Evolutionary conservation across 2,329 filamentous ascomycete species (phyloP).

Genomic region (Curvularia sp.): DNA sequence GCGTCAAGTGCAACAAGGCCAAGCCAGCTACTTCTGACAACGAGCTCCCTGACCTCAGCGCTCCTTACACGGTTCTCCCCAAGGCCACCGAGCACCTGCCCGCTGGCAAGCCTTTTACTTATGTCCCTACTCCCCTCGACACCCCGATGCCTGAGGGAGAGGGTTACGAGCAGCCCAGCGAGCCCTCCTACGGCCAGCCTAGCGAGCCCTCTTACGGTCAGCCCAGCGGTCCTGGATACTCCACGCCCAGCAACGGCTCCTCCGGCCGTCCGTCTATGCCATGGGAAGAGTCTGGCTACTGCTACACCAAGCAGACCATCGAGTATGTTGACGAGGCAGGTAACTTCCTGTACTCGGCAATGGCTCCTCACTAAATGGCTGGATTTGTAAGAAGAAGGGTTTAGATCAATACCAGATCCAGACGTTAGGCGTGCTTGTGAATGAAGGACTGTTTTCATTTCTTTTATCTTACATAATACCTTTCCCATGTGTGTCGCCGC

Average conservation of each 20-base stretch:
- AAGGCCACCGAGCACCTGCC: conserved; percentile 38
- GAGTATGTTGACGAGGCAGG: conserved; percentile 45
- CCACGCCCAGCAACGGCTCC: conserved; percentile 22
- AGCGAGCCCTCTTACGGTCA: background rate
- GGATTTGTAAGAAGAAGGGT: background rate
- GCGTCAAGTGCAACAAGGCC: conserved; percentile 41
- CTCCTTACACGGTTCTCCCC: conserved; percentile 37
- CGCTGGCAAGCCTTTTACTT: conserved; percentile 41
- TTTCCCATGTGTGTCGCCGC: conserved; percentile 16
- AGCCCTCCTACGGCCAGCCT: conserved; percentile 1
- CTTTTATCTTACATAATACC: conserved; percentile 16
- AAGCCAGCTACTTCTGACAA: conserved; percentile 33
- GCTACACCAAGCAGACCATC: conserved; percentile 40
- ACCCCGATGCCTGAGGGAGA: conserved; percentile 23
- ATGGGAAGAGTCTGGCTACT: conserved; percentile 43
- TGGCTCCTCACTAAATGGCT: conserved; percentile 6
- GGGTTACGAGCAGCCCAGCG: conserved; percentile 22
- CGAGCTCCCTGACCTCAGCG: conserved; percentile 40
- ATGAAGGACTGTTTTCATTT: conserved; percentile 8
- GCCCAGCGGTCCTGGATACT: conserved; percentile 16
- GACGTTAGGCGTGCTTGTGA: conserved; percentile 7
- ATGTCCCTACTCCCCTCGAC: conserved; percentile 33
- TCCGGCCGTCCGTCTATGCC: conserved; percentile 27
- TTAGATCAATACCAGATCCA: background rate
- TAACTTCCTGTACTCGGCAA: conserved; percentile 41